Evolutionary conservation across 257 asterid species (phyloP).

Genomic region (Solanum rostratum): DNA sequence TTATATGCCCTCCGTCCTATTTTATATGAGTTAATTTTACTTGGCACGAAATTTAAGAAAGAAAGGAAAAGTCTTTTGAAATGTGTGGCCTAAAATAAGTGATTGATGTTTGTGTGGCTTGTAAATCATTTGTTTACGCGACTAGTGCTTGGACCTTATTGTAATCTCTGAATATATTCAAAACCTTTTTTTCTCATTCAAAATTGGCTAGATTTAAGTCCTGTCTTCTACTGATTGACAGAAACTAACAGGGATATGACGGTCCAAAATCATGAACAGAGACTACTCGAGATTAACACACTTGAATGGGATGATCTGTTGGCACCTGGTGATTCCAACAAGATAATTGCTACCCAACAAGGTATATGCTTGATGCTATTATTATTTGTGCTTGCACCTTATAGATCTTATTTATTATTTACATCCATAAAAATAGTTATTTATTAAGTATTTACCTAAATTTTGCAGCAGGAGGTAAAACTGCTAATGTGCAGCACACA

Average conservation of each 20-base stretch:
- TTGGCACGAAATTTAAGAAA: too few relatives aligned
- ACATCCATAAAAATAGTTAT: neutral
- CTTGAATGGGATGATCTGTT: constrained; percentile 98
- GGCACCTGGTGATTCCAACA: constrained; percentile 49
- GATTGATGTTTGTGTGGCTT: too few relatives aligned
- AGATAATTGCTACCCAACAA: constrained; percentile 32
- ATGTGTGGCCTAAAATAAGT: too few relatives aligned
- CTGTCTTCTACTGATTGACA: constrained; percentile 25
- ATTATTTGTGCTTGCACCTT: neutral
- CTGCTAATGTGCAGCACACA: neutral
- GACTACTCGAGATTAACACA: constrained; percentile 79
- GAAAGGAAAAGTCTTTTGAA: too few relatives aligned
- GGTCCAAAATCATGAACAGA: constrained; percentile 51
- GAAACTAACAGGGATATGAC: constrained; percentile 34
- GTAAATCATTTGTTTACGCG: neutral
- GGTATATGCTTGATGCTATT: constrained; percentile 23
- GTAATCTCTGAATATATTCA: neutral
- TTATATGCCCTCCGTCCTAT: too few relatives aligned
- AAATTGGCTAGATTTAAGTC: constrained; percentile 9
- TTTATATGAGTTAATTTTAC: too few relatives aligned
- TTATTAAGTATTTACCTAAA: neutral
- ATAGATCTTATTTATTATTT: neutral
- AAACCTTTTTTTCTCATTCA: neutral
- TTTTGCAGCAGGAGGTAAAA: constrained; percentile 14
- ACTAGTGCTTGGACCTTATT: neutral